These are phyloP conservation scores for Backusella luteola DNA, from an alignment of 192 early-diverging fungal genomes.

Conservation along the genomic window DNA sequence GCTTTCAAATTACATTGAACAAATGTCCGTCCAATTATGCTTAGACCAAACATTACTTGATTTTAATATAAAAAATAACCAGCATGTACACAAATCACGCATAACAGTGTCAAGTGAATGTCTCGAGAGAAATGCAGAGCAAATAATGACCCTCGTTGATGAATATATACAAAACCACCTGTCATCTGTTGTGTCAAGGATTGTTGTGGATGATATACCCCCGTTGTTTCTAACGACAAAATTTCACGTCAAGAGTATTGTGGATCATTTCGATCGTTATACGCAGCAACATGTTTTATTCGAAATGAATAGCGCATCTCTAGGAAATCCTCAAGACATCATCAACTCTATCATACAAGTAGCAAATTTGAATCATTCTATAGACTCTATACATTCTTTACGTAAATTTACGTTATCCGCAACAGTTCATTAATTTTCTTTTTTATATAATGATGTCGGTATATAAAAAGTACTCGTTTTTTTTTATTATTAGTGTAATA, in stretches of 20 bases:
- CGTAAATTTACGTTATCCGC: neutral
- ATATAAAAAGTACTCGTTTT: neutral
- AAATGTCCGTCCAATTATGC: neutral
- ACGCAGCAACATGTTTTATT: neutral
- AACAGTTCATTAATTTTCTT: neutral
- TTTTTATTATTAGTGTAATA: neutral
- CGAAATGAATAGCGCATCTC: neutral
- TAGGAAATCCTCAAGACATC: neutral
- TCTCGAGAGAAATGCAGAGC: neutral
- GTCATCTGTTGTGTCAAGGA: neutral
- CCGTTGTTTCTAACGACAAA: neutral
- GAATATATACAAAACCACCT: conserved; percentile 4
- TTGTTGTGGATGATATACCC: neutral
- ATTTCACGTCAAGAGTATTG: conserved; percentile 6
- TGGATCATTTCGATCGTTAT: neutral
- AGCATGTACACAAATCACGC: neutral
- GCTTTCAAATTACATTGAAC: conserved; percentile 5
- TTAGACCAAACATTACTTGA: neutral
- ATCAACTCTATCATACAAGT: neutral
- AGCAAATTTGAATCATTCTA: conserved; percentile 3
- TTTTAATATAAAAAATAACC: neutral
- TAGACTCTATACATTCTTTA: conserved; percentile 9
- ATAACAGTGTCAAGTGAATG: neutral
- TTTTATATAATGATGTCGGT: neutral
- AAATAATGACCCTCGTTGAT: neutral